phyloP scores from a whole-genome alignment of 768 basidiomycete species.

The Tylopilus rubrobrunneus region DNA sequence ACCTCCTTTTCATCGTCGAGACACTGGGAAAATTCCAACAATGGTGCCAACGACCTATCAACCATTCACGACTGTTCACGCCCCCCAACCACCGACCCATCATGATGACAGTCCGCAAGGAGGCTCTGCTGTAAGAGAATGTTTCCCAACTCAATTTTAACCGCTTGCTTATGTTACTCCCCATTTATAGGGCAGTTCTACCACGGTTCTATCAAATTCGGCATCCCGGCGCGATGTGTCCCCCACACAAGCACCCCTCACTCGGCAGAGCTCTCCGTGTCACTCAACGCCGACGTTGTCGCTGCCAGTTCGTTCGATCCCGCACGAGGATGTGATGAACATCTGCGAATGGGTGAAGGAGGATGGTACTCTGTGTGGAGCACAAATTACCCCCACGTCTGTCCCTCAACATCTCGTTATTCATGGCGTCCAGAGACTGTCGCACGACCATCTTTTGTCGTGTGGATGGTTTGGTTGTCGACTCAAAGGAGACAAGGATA shows the following conservation, averaged over 20 bases:
- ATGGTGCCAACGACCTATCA: no score
- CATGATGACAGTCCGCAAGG: background rate
- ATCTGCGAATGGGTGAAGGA: slow-evolving; percentile 7
- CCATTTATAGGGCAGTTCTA: background rate
- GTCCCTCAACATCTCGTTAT: no score
- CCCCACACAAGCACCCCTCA: no score
- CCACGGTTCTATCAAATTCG: background rate
- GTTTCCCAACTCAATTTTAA: no score
- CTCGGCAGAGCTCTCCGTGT: no score
- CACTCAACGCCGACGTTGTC: no score
- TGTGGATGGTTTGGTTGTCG: slow-evolving; percentile 16
- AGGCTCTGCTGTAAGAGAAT: background rate
- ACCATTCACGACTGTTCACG: accelerated
- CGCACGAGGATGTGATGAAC: background rate
- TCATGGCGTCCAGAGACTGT: no score
- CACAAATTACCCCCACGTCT: background rate
- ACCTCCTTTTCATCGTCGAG: background rate
- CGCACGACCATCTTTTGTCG: accelerated
- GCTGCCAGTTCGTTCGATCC: no score
- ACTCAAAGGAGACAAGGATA: no score
- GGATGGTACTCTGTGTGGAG: slow-evolving; percentile 1
- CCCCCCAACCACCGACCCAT: no score
- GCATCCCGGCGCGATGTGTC: background rate
- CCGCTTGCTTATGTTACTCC: background rate
- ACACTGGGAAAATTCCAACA: background rate